phyloP scores from a whole-genome alignment of 176 grass and related monocot genomes.

The Otatea glauca region DNA sequence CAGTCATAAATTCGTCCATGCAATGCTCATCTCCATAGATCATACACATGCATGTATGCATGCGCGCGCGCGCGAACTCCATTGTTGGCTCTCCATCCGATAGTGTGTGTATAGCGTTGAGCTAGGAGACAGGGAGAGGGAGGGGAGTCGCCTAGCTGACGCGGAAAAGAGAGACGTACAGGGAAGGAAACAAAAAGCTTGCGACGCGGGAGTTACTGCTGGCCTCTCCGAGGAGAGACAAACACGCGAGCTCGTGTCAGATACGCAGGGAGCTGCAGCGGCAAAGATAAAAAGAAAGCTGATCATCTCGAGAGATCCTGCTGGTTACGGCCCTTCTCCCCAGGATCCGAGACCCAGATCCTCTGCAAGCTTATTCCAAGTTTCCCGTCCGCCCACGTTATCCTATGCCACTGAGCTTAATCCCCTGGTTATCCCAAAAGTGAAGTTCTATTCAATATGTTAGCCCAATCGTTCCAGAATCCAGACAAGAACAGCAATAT shows the following conservation, averaged over 20 bases:
- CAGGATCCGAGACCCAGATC: slow-evolving; percentile 30
- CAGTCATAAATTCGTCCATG: background rate
- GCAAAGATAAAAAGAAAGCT: slow-evolving; percentile 37
- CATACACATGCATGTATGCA: slow-evolving; percentile 4
- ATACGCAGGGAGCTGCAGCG: slow-evolving; percentile 31
- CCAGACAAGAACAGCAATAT: background rate
- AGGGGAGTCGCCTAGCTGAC: slow-evolving; percentile 77
- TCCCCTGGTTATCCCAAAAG: background rate
- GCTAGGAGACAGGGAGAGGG: slow-evolving; percentile 41
- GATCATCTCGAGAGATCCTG: slow-evolving; percentile 55
- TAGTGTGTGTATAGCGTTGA: slow-evolving; percentile 27
- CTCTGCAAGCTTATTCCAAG: slow-evolving; percentile 7
- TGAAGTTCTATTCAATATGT: too few species aligned
- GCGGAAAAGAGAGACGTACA: slow-evolving; percentile 66
- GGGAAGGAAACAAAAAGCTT: slow-evolving; percentile 71
- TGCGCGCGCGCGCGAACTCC: slow-evolving; percentile 34
- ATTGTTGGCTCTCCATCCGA: slow-evolving; percentile 37
- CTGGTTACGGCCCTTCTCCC: slow-evolving; percentile 27
- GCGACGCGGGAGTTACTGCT: slow-evolving; percentile 49
- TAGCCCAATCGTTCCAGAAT: background rate
- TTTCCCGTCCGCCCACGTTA: background rate
- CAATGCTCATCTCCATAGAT: background rate
- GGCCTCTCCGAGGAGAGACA: slow-evolving; percentile 67
- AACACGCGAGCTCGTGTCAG: slow-evolving; percentile 64
- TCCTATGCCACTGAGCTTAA: slow-evolving; percentile 37